Evolutionary conservation across 805 yeast genomes (phyloP).

Genomic region (Metschnikowia baotianmanensis): DNA sequence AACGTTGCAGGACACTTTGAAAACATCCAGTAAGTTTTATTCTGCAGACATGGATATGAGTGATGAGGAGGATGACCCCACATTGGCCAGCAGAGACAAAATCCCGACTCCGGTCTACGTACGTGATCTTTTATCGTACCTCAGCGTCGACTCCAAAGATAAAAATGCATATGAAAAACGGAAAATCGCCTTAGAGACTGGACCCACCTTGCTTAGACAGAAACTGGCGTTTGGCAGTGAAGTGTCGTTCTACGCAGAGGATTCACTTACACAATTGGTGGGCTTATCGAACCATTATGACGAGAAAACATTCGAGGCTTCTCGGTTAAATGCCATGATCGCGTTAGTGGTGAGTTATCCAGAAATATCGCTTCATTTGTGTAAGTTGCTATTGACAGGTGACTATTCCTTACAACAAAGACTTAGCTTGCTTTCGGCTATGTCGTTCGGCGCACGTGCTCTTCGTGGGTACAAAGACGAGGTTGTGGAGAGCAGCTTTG

Average conservation of each 20-base stretch:
- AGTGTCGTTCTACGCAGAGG: conserved; percentile 54
- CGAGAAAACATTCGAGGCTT: conserved; percentile 58
- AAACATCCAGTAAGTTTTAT: conserved; percentile 16
- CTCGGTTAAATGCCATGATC: conserved; percentile 61
- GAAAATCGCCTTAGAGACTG: conserved; percentile 47
- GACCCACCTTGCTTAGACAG: conserved; percentile 61
- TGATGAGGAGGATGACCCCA: conserved; percentile 55
- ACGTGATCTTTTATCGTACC: conserved; percentile 63
- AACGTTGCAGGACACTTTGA: conserved; percentile 1
- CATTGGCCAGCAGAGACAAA: conserved; percentile 33
- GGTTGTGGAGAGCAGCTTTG: conserved; percentile 35
- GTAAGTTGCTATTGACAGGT: conserved; percentile 54
- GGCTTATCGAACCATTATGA: conserved; percentile 58
- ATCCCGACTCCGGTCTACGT: conserved; percentile 62
- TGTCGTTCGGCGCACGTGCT: conserved; percentile 73
- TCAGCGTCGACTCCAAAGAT: conserved; percentile 45
- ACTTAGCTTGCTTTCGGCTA: conserved; percentile 60
- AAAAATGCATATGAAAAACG: conserved; percentile 49
- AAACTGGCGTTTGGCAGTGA: conserved; percentile 62
- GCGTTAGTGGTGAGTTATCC: conserved; percentile 57
- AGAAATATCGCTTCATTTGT: conserved; percentile 42
- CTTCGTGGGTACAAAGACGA: conserved; percentile 61
- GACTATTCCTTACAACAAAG: conserved; percentile 84
- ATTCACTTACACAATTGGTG: conserved; percentile 49
- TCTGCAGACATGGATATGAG: conserved; percentile 12